A percentile compares a stretch with the other conserved stretches of the same genome.
phyloP scores from a whole-genome alignment of 2,329 filamentous ascomycete species.

The Microascus cirrosus region DNA sequence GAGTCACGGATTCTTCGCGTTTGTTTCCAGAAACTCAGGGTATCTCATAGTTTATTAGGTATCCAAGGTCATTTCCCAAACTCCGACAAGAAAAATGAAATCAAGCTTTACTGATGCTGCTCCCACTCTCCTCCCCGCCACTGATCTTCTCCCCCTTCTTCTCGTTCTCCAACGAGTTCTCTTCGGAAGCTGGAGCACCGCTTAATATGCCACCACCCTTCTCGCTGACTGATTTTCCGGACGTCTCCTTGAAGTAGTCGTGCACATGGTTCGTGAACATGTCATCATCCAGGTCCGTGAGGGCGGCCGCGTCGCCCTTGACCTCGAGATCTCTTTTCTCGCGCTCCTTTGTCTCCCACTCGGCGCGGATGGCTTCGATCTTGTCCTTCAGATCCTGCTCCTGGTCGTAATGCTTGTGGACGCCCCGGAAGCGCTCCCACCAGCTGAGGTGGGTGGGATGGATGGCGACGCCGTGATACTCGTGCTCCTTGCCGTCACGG shows the following conservation, averaged over 20 bases:
- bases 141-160: background rate
- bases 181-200: background rate
- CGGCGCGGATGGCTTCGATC: constrained; percentile 66
- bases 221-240: background rate
- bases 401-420: constrained; percentile 74
- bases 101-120: background rate
- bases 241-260: constrained; percentile 4
- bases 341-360: constrained; percentile 47
- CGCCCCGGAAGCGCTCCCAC: constrained; percentile 74
- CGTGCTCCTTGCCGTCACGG: constrained; percentile 59
- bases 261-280: constrained; percentile 2
- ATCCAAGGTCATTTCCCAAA: too few species aligned
- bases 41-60: background rate
- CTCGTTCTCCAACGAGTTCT: background rate
- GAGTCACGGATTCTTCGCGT: too few species aligned
- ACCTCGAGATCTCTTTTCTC: constrained; percentile 23
- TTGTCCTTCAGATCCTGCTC: constrained; percentile 73
- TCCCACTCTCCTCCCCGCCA: background rate
- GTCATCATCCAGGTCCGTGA: background rate
- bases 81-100: background rate
- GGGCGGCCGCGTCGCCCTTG: constrained; percentile 31
- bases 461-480: constrained; percentile 90
- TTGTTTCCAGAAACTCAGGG: background rate
- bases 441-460: constrained; percentile 79
- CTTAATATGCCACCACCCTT: background rate